Percentiles rank a stretch among this genome's conserved stretches.
Conservation (phyloP, 2,329 filamentous ascomycete species). For the Waltergamsia citrina region DNA sequence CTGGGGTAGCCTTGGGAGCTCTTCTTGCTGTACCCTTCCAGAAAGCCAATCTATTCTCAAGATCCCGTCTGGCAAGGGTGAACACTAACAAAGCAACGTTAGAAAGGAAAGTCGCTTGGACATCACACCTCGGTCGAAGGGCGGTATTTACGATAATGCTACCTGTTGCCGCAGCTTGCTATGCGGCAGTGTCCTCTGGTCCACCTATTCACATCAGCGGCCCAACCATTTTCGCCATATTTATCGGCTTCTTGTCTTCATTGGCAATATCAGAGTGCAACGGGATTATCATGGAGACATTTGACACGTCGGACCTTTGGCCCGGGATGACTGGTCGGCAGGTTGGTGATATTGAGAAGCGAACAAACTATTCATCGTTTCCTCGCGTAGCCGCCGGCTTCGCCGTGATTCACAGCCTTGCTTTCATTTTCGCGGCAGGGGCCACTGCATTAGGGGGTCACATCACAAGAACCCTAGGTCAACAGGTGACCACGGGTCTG, state of each 20-base stretch:
- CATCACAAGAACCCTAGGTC: slow-evolving; percentile 55
- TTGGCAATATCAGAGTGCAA: slow-evolving; percentile 69
- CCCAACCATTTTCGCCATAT: slow-evolving; percentile 55
- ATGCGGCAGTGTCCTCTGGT: slow-evolving; percentile 57
- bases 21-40: slow-evolving; percentile 63
- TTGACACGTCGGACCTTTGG: slow-evolving; percentile 71
- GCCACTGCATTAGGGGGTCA: slow-evolving; percentile 61
- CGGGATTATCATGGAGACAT: slow-evolving; percentile 71
- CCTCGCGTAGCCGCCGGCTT: slow-evolving; percentile 65
- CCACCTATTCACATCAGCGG: slow-evolving; percentile 49
- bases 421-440: slow-evolving; percentile 59
- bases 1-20: slow-evolving; percentile 58
- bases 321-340: slow-evolving; percentile 55
- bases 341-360: slow-evolving; percentile 28
- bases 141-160: slow-evolving; percentile 57
- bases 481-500: slow-evolving; percentile 58
- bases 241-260: slow-evolving; percentile 62
- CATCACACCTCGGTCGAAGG: slow-evolving; percentile 62
- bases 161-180: slow-evolving; percentile 57
- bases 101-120: slow-evolving; percentile 55
- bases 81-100: slow-evolving; percentile 60
- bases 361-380: slow-evolving; percentile 67
- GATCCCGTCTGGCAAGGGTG: slow-evolving; percentile 48
- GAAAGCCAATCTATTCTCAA: slow-evolving; percentile 60
- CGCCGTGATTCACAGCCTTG: slow-evolving; percentile 59